Base-by-base conservation (phyloP, 2,329 filamentous ascomycete species). In the Pyrenochaeta sp. region DNA sequence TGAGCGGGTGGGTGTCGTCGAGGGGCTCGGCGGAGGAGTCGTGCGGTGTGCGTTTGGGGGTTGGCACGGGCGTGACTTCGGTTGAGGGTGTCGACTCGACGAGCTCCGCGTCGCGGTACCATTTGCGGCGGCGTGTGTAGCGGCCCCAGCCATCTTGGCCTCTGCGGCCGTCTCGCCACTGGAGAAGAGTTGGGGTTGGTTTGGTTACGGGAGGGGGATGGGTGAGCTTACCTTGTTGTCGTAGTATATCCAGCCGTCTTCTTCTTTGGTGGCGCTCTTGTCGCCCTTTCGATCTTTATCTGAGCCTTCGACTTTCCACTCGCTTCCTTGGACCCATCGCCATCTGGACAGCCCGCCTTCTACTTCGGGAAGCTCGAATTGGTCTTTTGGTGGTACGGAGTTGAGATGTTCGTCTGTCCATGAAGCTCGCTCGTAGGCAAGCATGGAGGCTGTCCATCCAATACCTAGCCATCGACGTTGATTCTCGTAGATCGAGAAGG, bases 331-430 rank as follows among this genome's bases (percentile, higher is more conserved):
- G 0, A 90, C 90, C 94, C 94, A 99, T 46, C 87, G 77, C 87
- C 87, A 90, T 62, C 78, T 75, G 3, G 84, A 82, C 34, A 79
- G 79, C 3, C 81, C 83, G 23, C 79, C 81, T 52, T 86, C 83
- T 2, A 87, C 84, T 47, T 86, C 82, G 1, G 86, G 87, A 2
- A 89, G 72, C 43, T 83, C 78, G 54, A 89, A 90, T 7, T 81
- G 81, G 29, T 94, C 88, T 54, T 87, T 91, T 1, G 86, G 74
- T 1, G 90, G 86, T 3, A 90, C 87, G 0, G 86, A 67, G 50
- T 96, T 96, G 41, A 95, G 83, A 67, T 96, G 91, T 72, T 99
- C 94, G 69, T 99, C 94, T 0, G 94, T 96, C 93, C 94, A 99
- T 0, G 92, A 81, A 1, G 87, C 82, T 28, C 94, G 82, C 68